Evolutionary conservation across 305 asterid genomes (phyloP).

Genomic region (Fraxinus ornus): DNA sequence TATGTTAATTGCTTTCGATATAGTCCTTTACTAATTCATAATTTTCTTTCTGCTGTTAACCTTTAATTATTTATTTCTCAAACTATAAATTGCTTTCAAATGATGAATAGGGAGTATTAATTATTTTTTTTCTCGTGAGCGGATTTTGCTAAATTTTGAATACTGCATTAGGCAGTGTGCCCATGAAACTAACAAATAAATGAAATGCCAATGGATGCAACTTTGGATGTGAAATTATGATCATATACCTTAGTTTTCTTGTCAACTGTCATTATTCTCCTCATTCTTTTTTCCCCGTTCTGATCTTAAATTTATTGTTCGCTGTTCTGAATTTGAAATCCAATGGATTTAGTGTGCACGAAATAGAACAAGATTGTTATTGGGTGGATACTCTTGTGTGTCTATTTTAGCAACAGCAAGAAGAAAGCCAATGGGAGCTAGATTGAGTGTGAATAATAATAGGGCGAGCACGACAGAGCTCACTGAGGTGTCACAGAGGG

Average conservation of each 20-base stretch:
- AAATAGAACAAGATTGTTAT: slow-evolving; percentile 11
- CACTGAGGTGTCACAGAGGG: slow-evolving; percentile 48
- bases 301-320: slow-evolving; percentile 12
- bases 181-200: neutral
- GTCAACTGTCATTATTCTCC: neutral
- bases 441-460: slow-evolving; percentile 52
- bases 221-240: neutral
- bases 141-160: neutral
- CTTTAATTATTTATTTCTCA: neutral
- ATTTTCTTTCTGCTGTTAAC: neutral
- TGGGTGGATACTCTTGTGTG: slow-evolving; percentile 8
- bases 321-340: slow-evolving; percentile 6
- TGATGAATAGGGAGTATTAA: neutral
- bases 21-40: neutral
- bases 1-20: neutral
- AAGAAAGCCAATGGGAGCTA: slow-evolving; percentile 54
- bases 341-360: slow-evolving; percentile 10
- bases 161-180: neutral
- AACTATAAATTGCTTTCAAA: neutral
- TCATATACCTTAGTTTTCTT: neutral
- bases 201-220: neutral
- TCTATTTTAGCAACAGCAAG: slow-evolving; percentile 17
- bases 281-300: neutral
- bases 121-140: neutral
- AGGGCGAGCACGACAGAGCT: slow-evolving; percentile 37